These are phyloP conservation scores for Saposhnikovia divaricata DNA, from an alignment of 129 eudicot genomes.

Conservation along the genomic window DNA sequence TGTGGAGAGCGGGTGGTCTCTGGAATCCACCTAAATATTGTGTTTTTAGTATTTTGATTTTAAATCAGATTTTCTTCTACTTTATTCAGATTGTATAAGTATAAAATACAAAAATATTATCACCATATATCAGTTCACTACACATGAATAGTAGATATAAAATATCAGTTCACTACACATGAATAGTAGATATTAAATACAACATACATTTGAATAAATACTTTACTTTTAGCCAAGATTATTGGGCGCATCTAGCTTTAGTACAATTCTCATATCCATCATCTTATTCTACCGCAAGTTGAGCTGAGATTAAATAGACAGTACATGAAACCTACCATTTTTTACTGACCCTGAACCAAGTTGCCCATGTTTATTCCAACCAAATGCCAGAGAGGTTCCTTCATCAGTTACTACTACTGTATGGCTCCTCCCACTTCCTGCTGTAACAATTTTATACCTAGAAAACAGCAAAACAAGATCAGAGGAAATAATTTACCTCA, in stretches of 20 bases:
- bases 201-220: background rate
- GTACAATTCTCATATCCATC: background rate
- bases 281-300: background rate
- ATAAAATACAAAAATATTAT: too few species aligned
- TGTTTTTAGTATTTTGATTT: too few species aligned
- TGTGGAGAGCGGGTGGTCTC: too few species aligned
- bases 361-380: constrained; percentile 98
- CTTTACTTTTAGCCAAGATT: background rate
- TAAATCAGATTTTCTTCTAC: too few species aligned
- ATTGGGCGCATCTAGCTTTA: background rate
- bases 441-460: constrained; percentile 71
- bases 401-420: constrained; percentile 75
- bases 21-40: too few species aligned
- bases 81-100: too few species aligned
- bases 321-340: constrained; percentile 44
- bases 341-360: constrained; percentile 77
- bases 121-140: too few species aligned
- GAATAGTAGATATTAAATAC: background rate
- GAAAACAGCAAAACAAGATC: background rate
- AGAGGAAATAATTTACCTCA: background rate
- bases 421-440: constrained; percentile 73
- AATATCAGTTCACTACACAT: too few species aligned
- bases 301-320: too few species aligned
- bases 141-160: too few species aligned
- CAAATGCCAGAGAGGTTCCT: constrained; percentile 65